Evolutionary conservation across 2,329 filamentous ascomycete species (phyloP), one percentile per base, ranked within the genome.

Genomic region (Elsinoe necatrix): DNA sequence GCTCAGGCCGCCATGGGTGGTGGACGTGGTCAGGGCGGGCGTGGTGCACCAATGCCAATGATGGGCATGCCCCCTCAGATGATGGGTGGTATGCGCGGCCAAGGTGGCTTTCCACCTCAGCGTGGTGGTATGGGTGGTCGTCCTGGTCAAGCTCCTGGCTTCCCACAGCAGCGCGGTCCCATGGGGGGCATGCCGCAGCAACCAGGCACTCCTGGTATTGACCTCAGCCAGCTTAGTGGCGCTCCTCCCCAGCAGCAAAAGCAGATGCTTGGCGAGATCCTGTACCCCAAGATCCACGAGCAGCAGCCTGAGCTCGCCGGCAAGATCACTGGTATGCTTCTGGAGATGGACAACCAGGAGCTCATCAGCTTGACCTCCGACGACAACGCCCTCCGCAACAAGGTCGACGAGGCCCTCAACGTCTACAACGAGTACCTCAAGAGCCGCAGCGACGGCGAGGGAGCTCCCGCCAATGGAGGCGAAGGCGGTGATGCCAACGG

Each of bases 371-470:
- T 98, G 62, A 89, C 95, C 64, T 88, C 92, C 71, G 90, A 97
- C 69, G 90, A 96, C 48, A 76, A 78, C 65, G 88, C 91, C 70
- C 86, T 98, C 59, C 88, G 89, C 71, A 83, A 85, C 73, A 98
- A 98, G 86, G 93, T 98, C 59, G 89, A 95, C 60, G 93, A 98
- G 79, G 93, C 93, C 64, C 86, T 98, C 71, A 88, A 83, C 65
- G 93, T 98, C 67, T 98, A 97, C 73, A 90, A 98, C 69, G 93
- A 98, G 75, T 98, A 98, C 74, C 86, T 97, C 77, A 97, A 97
- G 84, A 83, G 82, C 69, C 89, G 93, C 72, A 71, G 71, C 61
- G 73, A 76, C 56, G 71, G 69, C 55, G 60, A 62, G 14, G 63
- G 57, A 18, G 61, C 58, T 55, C 63, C 65, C 54, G 52, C 65